Conservation (phyloP, 2,329 filamentous ascomycete species). For the Aspergillus nomiae region DNA sequence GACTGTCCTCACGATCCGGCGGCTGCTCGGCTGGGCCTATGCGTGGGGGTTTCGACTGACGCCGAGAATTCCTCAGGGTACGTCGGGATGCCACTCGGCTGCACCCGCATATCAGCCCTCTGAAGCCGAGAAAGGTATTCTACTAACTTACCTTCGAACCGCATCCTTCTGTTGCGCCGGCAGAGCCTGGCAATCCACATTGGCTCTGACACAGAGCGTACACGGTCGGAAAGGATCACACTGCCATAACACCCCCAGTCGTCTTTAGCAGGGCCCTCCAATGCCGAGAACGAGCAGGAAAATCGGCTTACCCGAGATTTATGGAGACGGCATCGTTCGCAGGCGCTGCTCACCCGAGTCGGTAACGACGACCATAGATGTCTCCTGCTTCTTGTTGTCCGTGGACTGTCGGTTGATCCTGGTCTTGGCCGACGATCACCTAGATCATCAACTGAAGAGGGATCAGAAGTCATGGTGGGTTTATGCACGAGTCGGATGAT, state of each 20-base stretch:
- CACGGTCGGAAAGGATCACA: constrained; percentile 39
- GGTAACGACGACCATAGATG: constrained; percentile 15
- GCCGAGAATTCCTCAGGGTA: background rate
- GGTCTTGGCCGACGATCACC: background rate
- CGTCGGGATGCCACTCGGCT: constrained; percentile 3
- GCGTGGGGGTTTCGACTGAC: background rate
- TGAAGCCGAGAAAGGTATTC: background rate
- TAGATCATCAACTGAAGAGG: background rate
- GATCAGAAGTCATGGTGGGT: background rate
- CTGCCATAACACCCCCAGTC: constrained; percentile 15
- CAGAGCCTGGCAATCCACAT: constrained; percentile 22
- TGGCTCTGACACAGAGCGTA: constrained; percentile 34
- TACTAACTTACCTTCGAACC: constrained; percentile 14
- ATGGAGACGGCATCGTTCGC: constrained; percentile 32
- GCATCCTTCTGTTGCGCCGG: constrained; percentile 7
- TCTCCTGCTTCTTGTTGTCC: background rate
- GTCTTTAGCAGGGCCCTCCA: background rate
- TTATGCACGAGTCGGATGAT: background rate
- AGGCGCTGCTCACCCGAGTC: constrained; percentile 32
- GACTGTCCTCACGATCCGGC: background rate
- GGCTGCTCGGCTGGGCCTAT: background rate
- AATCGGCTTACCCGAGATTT: constrained; percentile 29
- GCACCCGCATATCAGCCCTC: background rate
- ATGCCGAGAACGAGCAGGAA: background rate
- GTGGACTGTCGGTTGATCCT: background rate